These are phyloP conservation scores for Phyllosticta citribraziliensis DNA, from an alignment of 2,329 filamentous ascomycete species.

Conservation along the genomic window DNA sequence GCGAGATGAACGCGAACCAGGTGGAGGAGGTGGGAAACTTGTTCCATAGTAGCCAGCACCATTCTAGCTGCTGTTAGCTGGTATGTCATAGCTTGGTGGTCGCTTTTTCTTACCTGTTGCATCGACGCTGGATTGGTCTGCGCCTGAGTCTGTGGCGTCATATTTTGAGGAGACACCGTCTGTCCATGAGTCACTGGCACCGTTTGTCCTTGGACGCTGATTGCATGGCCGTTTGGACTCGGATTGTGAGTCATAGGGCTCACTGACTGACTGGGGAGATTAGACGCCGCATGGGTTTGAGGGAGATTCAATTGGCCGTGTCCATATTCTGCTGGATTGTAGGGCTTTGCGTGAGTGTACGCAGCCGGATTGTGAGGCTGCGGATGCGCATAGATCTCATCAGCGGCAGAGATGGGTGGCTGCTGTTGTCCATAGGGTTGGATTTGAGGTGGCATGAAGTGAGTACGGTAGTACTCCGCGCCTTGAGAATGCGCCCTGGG, in stretches of 20 bases:
- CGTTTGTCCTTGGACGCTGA: background rate
- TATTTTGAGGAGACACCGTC: background rate
- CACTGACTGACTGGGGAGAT: background rate
- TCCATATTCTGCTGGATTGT: conserved; percentile 23
- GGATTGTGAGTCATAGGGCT: background rate
- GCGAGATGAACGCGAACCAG: conserved; percentile 5
- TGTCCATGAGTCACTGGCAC: background rate
- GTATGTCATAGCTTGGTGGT: background rate
- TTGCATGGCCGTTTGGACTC: background rate
- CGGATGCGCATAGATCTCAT: conserved; percentile 17
- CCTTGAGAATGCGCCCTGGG: background rate
- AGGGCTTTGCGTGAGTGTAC: conserved; percentile 14
- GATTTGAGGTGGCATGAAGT: conserved; percentile 21
- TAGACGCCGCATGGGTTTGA: background rate
- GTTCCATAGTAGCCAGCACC: conserved; percentile 6
- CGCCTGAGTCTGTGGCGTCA: background rate
- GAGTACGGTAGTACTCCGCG: background rate
- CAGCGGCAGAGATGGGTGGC: conserved; percentile 22
- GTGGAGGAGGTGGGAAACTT: conserved; percentile 5
- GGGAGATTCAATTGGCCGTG: background rate
- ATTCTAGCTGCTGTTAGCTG: background rate
- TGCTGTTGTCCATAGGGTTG: conserved; percentile 9
- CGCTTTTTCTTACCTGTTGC: background rate
- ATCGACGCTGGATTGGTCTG: background rate
- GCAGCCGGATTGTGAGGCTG: conserved; percentile 3